Conservation (phyloP, 169 alveolate species). For the Plasmodium sp. region DNA sequence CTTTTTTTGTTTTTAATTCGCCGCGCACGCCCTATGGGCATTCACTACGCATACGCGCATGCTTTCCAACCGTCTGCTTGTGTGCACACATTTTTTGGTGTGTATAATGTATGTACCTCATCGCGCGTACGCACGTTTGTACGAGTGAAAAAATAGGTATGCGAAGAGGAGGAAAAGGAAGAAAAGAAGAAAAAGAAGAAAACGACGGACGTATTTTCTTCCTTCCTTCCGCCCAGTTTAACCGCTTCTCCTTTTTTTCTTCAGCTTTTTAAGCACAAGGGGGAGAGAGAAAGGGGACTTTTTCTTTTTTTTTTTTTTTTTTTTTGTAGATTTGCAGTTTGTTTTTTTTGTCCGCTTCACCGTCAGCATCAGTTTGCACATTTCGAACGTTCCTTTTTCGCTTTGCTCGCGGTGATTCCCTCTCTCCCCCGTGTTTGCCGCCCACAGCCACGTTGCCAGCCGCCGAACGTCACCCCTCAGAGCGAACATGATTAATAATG, state of each 20-base stretch:
- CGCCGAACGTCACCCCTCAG: neutral
- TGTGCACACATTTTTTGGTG: neutral
- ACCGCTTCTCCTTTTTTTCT: neutral
- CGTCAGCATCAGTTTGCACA: neutral
- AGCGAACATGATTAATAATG: conserved; percentile 74
- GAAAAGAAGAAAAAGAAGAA: neutral
- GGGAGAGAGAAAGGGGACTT: neutral
- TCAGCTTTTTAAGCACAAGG: neutral
- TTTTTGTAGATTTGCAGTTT: neutral
- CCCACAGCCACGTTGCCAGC: neutral
- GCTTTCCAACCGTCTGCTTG: neutral
- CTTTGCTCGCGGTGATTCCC: neutral
- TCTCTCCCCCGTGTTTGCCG: neutral
- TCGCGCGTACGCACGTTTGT: neutral
- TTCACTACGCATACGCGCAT: neutral
- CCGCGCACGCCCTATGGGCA: neutral
- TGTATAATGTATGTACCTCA: neutral
- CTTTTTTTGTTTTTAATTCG: neutral
- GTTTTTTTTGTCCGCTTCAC: neutral
- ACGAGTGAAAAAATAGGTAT: neutral
- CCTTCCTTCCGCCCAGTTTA: neutral
- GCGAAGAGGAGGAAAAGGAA: neutral
- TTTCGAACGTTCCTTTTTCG: neutral
- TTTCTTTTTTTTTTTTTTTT: neutral
- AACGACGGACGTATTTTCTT: neutral